Base-by-base conservation (phyloP, 73 alveolate species). In the Paramecium tetraurelia region DNA sequence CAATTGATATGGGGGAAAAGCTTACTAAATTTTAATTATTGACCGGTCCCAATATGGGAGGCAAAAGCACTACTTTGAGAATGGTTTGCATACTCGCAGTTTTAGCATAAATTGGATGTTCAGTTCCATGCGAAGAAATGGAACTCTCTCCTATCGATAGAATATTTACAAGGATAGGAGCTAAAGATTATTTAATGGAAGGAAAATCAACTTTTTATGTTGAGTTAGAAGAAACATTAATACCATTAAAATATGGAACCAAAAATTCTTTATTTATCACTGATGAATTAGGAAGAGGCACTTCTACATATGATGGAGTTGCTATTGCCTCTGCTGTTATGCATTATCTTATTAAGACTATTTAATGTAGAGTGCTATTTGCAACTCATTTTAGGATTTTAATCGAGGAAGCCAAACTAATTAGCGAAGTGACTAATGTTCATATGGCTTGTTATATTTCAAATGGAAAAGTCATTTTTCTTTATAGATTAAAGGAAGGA, bases 261-360 rank as follows among this genome's bases (percentile, higher is more conserved):
- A 86, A 92, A 31, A 86, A 96, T 87, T 96, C 99, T 24, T 92
- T 98, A 20, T 97, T 98, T 20, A 95, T 98, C 20, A 94, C 98
- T 92, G 99, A 98, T 95, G 99, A 98, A 93, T 92, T 98, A 57
- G 99, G 99, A 3, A 96, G 99, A 86, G 99, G 99, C 38, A 98
- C 99, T 10, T 93, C 98, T 0, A 97, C 99, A 12, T 96, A 85
- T 71, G 99, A 98, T 94, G 99, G 99, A 2, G 95, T 96, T 59
- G 96, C 98, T 3, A 95, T 98, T 14, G 99, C 99, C 7, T 95
- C 97, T 75, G 95, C 99, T 36, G 97, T 98, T n/a, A 92, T 97
- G 84, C 80, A 77, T 18, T 92, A 95, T 83, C 92, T 99, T 33
- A 97, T 95, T 18, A 93, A 92, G 70, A 94, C 63, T 46, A 44